These are phyloP conservation scores for Phytophthora pisi DNA, from an alignment of 352 stramenopile genomes.

Conservation along the genomic window DNA sequence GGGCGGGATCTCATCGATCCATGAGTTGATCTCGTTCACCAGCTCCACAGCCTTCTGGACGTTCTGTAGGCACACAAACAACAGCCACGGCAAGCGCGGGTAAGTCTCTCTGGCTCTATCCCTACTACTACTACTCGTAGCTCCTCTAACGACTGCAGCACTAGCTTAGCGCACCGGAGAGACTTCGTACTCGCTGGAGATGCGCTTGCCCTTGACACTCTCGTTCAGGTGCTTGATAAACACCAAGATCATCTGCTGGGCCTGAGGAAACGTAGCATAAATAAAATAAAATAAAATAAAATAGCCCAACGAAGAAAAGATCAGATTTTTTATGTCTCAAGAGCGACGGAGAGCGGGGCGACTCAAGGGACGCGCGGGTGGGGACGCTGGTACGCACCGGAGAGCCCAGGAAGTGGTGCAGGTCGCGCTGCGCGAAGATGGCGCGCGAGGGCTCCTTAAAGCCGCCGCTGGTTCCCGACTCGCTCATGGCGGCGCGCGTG, in stretches of 20 bases:
- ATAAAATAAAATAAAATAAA: conserved; percentile 10
- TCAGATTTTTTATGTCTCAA: conserved; percentile 3
- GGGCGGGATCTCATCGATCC: conserved; percentile 92
- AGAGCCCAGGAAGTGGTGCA: conserved; percentile 74
- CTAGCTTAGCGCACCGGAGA: conserved; percentile 51
- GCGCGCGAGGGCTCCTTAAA: conserved; percentile 70
- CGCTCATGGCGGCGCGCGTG: conserved; percentile 32
- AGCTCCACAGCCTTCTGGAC: conserved; percentile 71
- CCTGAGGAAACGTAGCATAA: conserved; percentile 34
- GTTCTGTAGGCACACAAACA: conserved; percentile 48
- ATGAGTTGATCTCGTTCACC: conserved; percentile 72
- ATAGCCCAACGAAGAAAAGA: conserved; percentile 5
- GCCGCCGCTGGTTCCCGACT: conserved; percentile 22
- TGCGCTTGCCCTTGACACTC: conserved; percentile 65
- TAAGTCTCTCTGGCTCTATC: background rate
- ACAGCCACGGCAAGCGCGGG: background rate
- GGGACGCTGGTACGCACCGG: conserved; percentile 37
- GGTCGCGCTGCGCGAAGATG: conserved; percentile 80
- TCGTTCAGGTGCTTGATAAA: conserved; percentile 87
- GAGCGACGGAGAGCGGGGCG: background rate
- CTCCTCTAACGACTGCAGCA: conserved; percentile 2
- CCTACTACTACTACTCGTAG: background rate
- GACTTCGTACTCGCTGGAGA: conserved; percentile 68
- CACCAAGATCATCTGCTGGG: conserved; percentile 81
- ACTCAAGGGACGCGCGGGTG: background rate